Percentiles rank a stretch among this genome's conserved stretches.
phyloP scores from a whole-genome alignment of 768 basidiomycete species.

The Lentinula lateritia region DNA sequence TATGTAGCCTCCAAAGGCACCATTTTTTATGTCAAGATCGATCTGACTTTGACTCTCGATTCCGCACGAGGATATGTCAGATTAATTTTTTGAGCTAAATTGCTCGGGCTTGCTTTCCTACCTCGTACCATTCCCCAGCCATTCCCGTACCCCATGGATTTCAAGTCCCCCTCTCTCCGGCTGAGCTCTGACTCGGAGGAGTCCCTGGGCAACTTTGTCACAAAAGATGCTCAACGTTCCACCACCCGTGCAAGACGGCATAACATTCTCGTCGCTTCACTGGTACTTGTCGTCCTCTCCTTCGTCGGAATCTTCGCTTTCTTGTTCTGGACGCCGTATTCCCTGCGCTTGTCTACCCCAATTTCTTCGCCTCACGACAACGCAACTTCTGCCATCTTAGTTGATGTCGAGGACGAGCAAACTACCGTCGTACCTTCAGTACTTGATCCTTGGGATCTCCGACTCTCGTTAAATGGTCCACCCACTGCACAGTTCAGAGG shows the following conservation, averaged over 20 bases:
- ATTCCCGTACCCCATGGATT: background rate
- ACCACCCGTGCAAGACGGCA: background rate
- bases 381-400: background rate
- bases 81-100: background rate
- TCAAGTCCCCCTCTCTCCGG: background rate
- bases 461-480: constrained; percentile 29
- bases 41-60: background rate
- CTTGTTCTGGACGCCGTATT: constrained; percentile 2
- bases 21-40: background rate
- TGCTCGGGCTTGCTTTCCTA: background rate
- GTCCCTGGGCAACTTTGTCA: background rate
- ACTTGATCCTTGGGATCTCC: constrained; percentile 13
- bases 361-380: background rate
- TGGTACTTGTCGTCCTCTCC: background rate
- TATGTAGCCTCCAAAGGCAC: background rate
- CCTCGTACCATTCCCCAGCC: background rate
- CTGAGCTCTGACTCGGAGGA: constrained; percentile 1
- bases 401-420: background rate
- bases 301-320: background rate
- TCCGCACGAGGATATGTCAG: background rate
- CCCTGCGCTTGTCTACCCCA: background rate
- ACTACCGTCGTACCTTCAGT: background rate
- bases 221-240: background rate
- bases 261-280: background rate
- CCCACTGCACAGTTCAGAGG: constrained; percentile 59